These are phyloP conservation scores for Setaria viridis DNA, from an alignment of 202 grass and related monocot species.

Conservation along the genomic window DNA sequence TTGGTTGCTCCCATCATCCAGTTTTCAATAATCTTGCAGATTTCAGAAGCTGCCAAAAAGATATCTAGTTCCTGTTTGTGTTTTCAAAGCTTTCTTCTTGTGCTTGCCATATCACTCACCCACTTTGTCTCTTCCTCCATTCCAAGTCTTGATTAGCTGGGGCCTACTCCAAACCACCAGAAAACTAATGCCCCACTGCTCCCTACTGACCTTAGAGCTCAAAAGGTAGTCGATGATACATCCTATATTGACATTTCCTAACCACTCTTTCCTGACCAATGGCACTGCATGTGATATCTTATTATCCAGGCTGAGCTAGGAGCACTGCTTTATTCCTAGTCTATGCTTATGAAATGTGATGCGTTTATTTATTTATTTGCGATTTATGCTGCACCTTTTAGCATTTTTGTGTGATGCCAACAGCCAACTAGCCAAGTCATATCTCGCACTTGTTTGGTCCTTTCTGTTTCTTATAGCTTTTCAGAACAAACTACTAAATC, in stretches of 20 bases:
- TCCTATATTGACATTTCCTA: slow-evolving; percentile 23
- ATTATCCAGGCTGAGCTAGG: neutral
- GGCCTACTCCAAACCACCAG: slow-evolving; percentile 36
- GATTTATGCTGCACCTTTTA: slow-evolving; percentile 10
- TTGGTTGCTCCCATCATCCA: slow-evolving; percentile 16
- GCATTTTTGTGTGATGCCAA: neutral
- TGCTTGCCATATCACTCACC: slow-evolving; percentile 10
- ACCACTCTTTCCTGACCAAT: slow-evolving; percentile 15
- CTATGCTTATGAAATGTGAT: neutral
- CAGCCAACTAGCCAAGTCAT: slow-evolving; percentile 14
- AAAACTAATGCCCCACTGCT: slow-evolving; percentile 29
- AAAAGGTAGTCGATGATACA: slow-evolving; percentile 26
- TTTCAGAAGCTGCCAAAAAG: slow-evolving; percentile 43
- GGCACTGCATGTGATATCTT: neutral
- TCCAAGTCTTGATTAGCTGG: slow-evolving; percentile 42
- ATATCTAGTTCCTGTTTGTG: neutral
- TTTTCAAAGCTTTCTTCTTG: slow-evolving; percentile 23
- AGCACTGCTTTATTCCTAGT: neutral
- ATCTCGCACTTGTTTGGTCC: neutral
- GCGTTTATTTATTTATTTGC: neutral
- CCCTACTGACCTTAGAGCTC: slow-evolving; percentile 8
- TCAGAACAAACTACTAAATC: neutral
- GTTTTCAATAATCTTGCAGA: slow-evolving; percentile 21
- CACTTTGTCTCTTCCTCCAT: slow-evolving; percentile 21
- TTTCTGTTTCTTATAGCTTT: neutral